Percentiles rank a stretch among this genome's conserved stretches.
Conservation (phyloP, 331 rosid species). For the Pyrus hybrid region DNA sequence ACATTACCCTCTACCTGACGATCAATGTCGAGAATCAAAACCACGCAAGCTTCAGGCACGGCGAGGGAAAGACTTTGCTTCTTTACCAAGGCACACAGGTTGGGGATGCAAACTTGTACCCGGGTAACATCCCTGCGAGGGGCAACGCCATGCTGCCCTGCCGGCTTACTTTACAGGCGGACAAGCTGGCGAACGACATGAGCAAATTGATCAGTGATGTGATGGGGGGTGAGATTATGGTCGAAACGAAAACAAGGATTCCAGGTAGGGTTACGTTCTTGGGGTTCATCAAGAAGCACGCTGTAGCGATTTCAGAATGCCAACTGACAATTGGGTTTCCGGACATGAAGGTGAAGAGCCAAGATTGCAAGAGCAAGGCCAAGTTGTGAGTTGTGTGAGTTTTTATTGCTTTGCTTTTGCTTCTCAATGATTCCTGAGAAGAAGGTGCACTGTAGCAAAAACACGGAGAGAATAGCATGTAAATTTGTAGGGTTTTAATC, state of each 20-base stretch:
- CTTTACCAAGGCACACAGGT: conserved; percentile 29
- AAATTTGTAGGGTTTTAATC: neutral
- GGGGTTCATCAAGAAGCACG: conserved; percentile 53
- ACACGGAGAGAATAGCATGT: neutral
- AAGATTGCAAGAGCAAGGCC: conserved; percentile 45
- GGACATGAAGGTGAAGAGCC: conserved; percentile 29
- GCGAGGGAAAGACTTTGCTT: conserved; percentile 31
- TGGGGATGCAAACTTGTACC: conserved; percentile 39
- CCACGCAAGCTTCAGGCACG: conserved; percentile 47
- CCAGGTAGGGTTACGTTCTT: conserved; percentile 48
- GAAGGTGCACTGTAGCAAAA: neutral
- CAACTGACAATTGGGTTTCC: conserved; percentile 26
- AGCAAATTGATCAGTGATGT: conserved; percentile 28
- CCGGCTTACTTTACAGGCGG: conserved; percentile 44
- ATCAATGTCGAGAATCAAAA: conserved; percentile 42
- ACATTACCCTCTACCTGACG: conserved; percentile 37
- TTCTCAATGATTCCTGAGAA: neutral
- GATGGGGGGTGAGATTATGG: conserved; percentile 25
- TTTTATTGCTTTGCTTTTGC: neutral
- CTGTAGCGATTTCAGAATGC: conserved; percentile 37
- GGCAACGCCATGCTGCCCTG: conserved; percentile 23
- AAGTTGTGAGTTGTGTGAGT: conserved; percentile 2
- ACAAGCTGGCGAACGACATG: conserved; percentile 22
- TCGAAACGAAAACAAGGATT: conserved; percentile 27
- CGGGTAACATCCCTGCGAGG: conserved; percentile 46